phyloP scores from a whole-genome alignment of 768 basidiomycete species.

The Kwoniella heveanensis region DNA sequence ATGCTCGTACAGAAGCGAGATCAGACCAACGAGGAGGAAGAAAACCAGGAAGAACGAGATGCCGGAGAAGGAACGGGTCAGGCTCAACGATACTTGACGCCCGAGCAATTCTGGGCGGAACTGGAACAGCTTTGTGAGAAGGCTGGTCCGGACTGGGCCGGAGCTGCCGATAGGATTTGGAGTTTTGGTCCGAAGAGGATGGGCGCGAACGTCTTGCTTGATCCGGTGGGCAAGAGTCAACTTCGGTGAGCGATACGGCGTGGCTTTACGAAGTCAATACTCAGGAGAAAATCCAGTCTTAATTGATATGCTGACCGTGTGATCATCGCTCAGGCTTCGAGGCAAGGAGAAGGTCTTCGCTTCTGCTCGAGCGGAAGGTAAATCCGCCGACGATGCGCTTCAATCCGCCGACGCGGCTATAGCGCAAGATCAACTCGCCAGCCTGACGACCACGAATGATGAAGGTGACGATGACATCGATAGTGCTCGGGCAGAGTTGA shows the following conservation, averaged over 20 bases:
- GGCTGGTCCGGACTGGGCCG: conserved; percentile 77
- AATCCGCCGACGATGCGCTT: conserved; percentile 50
- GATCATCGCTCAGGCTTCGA: conserved; percentile 29
- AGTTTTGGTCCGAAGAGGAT: conserved; percentile 86
- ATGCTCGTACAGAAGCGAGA: conserved; percentile 60
- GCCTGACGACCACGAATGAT: conserved; percentile 5
- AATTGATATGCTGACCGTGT: neutral
- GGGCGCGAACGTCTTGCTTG: conserved; percentile 84
- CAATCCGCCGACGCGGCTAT: conserved; percentile 41
- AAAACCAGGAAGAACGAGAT: conserved; percentile 33
- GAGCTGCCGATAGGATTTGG: conserved; percentile 74
- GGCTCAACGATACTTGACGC: conserved; percentile 65
- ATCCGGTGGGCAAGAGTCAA: conserved; percentile 58
- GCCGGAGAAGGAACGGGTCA: conserved; percentile 59
- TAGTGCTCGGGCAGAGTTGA: conserved; percentile 29
- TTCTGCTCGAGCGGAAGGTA: conserved; percentile 45
- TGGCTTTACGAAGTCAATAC: too few species aligned
- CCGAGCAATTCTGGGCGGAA: conserved; percentile 78
- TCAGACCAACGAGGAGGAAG: conserved; percentile 28
- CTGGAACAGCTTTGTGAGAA: conserved; percentile 67
- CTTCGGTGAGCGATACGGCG: conserved; percentile 54
- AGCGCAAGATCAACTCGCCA: conserved; percentile 31
- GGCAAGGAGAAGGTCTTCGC: conserved; percentile 42
- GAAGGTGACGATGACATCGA: conserved; percentile 25
- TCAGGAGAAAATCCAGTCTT: too few species aligned